Base-by-base conservation (phyloP, 2,329 filamentous ascomycete species). In the Arthrobotrys megalospora region DNA sequence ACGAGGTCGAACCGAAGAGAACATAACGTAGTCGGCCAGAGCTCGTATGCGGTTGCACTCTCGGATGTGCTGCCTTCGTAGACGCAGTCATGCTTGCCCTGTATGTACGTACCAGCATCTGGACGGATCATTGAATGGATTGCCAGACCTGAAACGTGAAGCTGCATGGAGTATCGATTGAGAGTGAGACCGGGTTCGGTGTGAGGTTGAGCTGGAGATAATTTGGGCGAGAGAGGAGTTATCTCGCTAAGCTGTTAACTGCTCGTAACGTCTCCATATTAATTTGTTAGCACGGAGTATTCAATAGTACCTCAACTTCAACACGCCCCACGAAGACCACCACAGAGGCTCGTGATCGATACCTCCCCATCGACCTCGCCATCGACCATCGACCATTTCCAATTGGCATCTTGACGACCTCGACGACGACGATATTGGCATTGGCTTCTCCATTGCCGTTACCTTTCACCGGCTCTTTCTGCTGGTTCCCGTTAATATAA, bases 31-130 rank as follows among this genome's bases (percentile, higher is more conserved):
- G 10, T 5, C 28, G 12, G n/a, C 8, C 28, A 34, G 41, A 47
- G 19, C 41, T 71, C 47, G 55, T 73, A 24, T 73, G 69, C 69
- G 69, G 28, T 32, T 68, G 70, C 63, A 34, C 12, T 64, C 48
- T 72, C 58, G 47, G 68, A 58, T 55, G 21, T 19, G 55, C 3
- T 71, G 55, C 19, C 47, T 48, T 48, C 32, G 60, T 60, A 60
- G 55, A 43, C 36, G 19, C 6, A 6, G 24, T 52, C 21, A n/a
- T 52, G 11, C 28, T 32, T 28, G 24, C 5, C 5, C 24, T 28
- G 24, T 2, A 28, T 28, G 24, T 28, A 28, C 24, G 24, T 28
- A 28, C 24, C n/a, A n/a, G n/a, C n/a, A n/a, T 6, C 1, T 21
- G 45, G 7, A 21, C 11, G 16, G 24, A 7, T 4, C 4, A 34